Percentiles rank a stretch among this genome's conserved stretches.
Conservation (phyloP, 371 early-diverging fungal genomes). For the Phascolomyces articulosus region DNA sequence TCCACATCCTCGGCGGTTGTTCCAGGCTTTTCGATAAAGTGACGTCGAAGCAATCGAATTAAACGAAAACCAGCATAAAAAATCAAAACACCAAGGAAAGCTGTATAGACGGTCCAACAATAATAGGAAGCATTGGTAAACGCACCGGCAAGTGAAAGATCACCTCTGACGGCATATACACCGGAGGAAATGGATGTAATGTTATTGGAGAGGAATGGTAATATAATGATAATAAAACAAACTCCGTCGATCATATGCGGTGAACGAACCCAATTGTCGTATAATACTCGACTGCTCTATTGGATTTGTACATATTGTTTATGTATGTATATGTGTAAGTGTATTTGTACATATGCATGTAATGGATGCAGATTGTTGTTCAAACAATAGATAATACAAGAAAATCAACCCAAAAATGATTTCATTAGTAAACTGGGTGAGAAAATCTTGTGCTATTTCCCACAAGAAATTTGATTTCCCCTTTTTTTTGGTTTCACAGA, state of each 20-base stretch:
- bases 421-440: neutral
- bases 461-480: no score
- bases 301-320: neutral
- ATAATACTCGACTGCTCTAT: slow-evolving; percentile 35
- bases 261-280: slow-evolving; percentile 26
- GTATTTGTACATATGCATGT: neutral
- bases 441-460: neutral
- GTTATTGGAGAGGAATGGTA: slow-evolving; percentile 40
- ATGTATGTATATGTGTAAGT: neutral
- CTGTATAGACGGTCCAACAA: slow-evolving; percentile 21
- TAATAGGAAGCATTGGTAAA: slow-evolving; percentile 31
- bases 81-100: slow-evolving; percentile 11
- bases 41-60: slow-evolving; percentile 15
- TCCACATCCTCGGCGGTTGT: slow-evolving; percentile 16
- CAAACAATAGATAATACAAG: no score
- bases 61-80: slow-evolving; percentile 24
- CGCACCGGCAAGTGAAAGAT: slow-evolving; percentile 20
- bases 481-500: neutral
- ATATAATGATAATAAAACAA: slow-evolving; percentile 19
- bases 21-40: slow-evolving; percentile 12
- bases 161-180: slow-evolving; percentile 25
- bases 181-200: slow-evolving; percentile 28
- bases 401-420: neutral
- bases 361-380: no score
- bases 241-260: slow-evolving; percentile 24